Percentiles rank a stretch among this genome's conserved stretches.
Conservation (phyloP, 2,329 filamentous ascomycete genomes). For the Paradendryphiella salina region DNA sequence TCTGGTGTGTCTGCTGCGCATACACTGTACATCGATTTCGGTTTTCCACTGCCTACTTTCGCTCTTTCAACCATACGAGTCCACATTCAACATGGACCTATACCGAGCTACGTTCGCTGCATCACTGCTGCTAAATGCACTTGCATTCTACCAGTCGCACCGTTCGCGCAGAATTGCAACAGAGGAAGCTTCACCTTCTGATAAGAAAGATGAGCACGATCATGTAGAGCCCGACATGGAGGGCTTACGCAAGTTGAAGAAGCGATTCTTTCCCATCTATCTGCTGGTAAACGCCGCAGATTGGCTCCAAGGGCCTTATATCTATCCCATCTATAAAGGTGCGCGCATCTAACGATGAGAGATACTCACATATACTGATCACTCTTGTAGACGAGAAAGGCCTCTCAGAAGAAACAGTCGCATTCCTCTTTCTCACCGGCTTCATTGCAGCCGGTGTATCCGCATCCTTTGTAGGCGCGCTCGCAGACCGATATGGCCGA, state of each 20-base stretch:
- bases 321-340: slow-evolving; percentile 58
- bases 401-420: slow-evolving; percentile 52
- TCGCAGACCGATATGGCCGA: slow-evolving; percentile 58
- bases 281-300: slow-evolving; percentile 52
- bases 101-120: slow-evolving; percentile 37
- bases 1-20: slow-evolving; percentile 10
- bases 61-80: slow-evolving; percentile 4
- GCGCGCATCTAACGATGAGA: not conserved
- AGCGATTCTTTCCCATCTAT: slow-evolving; percentile 52
- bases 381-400: slow-evolving; percentile 48
- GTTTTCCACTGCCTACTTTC: not conserved
- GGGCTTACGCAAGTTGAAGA: slow-evolving; percentile 46
- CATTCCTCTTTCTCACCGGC: slow-evolving; percentile 44
- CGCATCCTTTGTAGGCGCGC: slow-evolving; percentile 54
- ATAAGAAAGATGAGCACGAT: slow-evolving; percentile 32
- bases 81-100: slow-evolving; percentile 34
- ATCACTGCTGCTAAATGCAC: slow-evolving; percentile 33
- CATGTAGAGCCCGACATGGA: slow-evolving; percentile 31
- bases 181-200: slow-evolving; percentile 11
- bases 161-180: slow-evolving; percentile 20
- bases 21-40: slow-evolving; percentile 2
- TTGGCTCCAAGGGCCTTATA: slow-evolving; percentile 56
- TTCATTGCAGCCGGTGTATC: slow-evolving; percentile 57
- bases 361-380: slow-evolving; percentile 6
- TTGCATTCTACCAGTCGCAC: slow-evolving; percentile 34